Evolutionary conservation across 2,329 filamentous ascomycete species (phyloP), one percentile per base, ranked within the genome.

Genomic region (Biscogniauxia marginata): DNA sequence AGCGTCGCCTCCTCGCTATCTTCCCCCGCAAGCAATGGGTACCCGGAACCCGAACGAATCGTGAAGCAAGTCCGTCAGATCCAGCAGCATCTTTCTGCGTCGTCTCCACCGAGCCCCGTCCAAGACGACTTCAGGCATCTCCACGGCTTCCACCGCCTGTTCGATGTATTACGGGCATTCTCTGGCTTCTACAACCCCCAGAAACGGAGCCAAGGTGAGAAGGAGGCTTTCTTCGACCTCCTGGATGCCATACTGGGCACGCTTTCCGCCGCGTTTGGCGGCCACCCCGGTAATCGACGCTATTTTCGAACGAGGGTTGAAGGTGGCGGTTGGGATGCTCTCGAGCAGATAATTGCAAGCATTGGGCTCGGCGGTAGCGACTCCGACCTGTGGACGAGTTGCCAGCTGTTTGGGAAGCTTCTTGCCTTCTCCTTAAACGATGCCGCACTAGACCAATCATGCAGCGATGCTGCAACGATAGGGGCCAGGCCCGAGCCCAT

Each of bases 121-220:
- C 91, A 92, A 75, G 90, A 96, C 75, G 87, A 90, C 64, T 96
- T 97, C 70, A 85, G 93, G 63, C 85, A 90, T 68, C 81, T 92
- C 22, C 80, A 83, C 55, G 93, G 93, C 66, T 96, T 96, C 72
- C 84, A 91, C 65, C 80, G 82, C 46, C 75, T 96, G 20, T 78
- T 96, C 52, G 79, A 84, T 45, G 81, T 90, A 22, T 76, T 96
- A 20, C 82, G 86, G 56, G 81, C 84, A 53, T 85, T 92, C 60
- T 87, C 89, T 1, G 88, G 89, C 61, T 89, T 88, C 67, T 95
- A 93, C 74, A 84, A 90, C 65, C 85, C 83, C n/a, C 77, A 77
- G 55, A 85, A 82, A 68, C 81, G 82, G 67, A 82, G 75, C 50
- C 74, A 84, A 43, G 75, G 84, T 47, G 86, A 91, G 58, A 89